Percentiles rank a stretch among this genome's conserved stretches.
Conservation (phyloP, 768 basidiomycete species). For the Candolleomyces aberdarensis region DNA sequence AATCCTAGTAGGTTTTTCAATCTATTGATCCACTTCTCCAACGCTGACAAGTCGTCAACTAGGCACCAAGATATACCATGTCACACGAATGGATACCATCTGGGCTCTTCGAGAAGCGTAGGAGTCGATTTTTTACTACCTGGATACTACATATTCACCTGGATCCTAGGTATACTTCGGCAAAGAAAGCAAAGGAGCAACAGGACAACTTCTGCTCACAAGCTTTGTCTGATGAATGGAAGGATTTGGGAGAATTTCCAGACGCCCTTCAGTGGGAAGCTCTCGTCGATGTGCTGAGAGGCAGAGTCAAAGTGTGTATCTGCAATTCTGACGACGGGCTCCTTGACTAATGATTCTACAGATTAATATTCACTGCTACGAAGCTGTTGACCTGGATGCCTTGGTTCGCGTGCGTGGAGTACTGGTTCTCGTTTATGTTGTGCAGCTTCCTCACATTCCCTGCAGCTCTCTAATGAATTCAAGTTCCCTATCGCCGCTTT, state of each 20-base stretch:
- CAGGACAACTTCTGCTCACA: conserved; percentile 68
- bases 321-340: not conserved
- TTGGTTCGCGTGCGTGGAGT: conserved; percentile 58
- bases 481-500: conserved; percentile 74
- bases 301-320: conserved; percentile 63
- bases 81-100: conserved; percentile 64
- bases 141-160: not conserved
- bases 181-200: conserved; percentile 57
- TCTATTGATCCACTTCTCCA: conserved; percentile 23
- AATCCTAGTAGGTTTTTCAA: conserved; percentile 43
- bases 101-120: conserved; percentile 70
- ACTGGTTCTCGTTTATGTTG: not conserved
- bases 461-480: conserved; percentile 79
- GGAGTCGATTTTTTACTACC: conserved; percentile 13
- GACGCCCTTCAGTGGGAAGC: conserved; percentile 77
- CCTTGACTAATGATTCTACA: conserved; percentile 15
- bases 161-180: conserved; percentile 52
- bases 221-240: conserved; percentile 47
- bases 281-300: conserved; percentile 73
- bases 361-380: conserved; percentile 57
- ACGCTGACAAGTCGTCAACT: too few relatives aligned
- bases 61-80: conserved; percentile 17
- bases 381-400: conserved; percentile 67
- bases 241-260: conserved; percentile 55
- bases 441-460: conserved; percentile 14